Evolutionary conservation across 2,329 filamentous ascomycete species (phyloP), one percentile per base, ranked within the genome.

Genomic region (Fonsecaea pedrosoi): DNA sequence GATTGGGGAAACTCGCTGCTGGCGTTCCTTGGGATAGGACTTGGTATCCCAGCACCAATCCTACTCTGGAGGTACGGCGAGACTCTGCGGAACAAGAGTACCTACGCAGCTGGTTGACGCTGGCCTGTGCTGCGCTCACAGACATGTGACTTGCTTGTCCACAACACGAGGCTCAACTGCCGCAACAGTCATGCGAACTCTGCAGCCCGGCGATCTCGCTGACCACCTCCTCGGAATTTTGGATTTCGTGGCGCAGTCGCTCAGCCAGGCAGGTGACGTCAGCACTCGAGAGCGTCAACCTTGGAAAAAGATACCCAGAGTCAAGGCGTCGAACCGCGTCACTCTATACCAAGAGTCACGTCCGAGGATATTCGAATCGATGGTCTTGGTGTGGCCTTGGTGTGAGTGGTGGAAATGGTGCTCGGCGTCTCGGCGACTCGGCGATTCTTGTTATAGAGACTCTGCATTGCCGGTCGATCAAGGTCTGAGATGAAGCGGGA

Each of bases 51-150:
- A 1, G 83, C 82, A 25, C 84, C 84, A 15, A 74, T 85, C 1
- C 73, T 85, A 64, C 70, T 86, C 62, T 86, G 83, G 83, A 80
- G 74, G 56, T 85, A 77, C 75, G 84, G 84, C 0, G 79, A 80
- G 74, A 72, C 54, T 57, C 67, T 86, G 73, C 76, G 84, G 69
- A 78, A 70, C 65, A 79, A 75, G 74, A 85, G 82, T 74, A 76
- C 79, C 25, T 86, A 80, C 74, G 83, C 83, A 45, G 82, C 82
- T 56, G 80, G 80, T 9, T 69, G 38, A 64, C 10, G 21, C 9
- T 12, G 18, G 21, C 18, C 3, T 25, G 32, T n/a, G 8, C 34
- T 34, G 2, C 30, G 15, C 37, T 35, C 9, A n/a, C 30, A 37
- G 30, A 35, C 10, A 54, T 21, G 45, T 18, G 10, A 50, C 10